These are phyloP conservation scores for Singerocomus rubriflavus DNA, from an alignment of 1,284 basidiomycete species.

Conservation along the genomic window DNA sequence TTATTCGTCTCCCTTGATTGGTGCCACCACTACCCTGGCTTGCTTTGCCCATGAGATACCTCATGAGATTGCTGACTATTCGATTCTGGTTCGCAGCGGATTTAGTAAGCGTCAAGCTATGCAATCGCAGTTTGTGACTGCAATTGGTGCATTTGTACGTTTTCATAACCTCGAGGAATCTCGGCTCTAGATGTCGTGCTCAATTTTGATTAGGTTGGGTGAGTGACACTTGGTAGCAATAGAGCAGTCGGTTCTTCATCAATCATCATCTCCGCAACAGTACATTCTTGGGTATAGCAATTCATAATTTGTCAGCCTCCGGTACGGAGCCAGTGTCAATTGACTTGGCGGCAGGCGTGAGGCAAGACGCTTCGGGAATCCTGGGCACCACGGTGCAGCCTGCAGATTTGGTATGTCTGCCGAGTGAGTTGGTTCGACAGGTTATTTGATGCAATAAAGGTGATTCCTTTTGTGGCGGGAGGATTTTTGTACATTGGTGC, in stretches of 20 bases:
- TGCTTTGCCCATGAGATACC: conserved; percentile 92
- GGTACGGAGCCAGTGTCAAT: conserved; percentile 40
- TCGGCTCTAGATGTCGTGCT: conserved; percentile 6
- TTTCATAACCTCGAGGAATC: conserved; percentile 1
- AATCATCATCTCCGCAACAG: conserved; percentile 35
- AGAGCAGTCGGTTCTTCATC: neutral
- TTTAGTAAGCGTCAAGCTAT: conserved; percentile 88
- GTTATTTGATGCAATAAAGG: conserved; percentile 41
- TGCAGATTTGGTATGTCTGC: conserved; percentile 68
- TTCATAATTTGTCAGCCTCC: conserved; percentile 65
- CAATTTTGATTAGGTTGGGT: conserved; percentile 50
- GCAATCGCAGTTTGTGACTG: conserved; percentile 87
- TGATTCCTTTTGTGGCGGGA: conserved; percentile 88
- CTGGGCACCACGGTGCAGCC: conserved; percentile 76
- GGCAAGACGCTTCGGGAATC: conserved; percentile 69
- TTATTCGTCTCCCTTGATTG: conserved; percentile 85
- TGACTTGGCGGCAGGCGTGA: conserved; percentile 67
- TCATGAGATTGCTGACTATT: conserved; percentile 91
- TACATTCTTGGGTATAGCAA: conserved; percentile 87
- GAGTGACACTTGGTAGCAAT: conserved; percentile 22
- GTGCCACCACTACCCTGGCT: conserved; percentile 86
- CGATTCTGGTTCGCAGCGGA: conserved; percentile 83
- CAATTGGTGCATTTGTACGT: conserved; percentile 80
- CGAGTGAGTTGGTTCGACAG: conserved; percentile 8
- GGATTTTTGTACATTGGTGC: conserved; percentile 93